These are phyloP conservation scores for Eutypa lata DNA, from an alignment of 2,329 filamentous ascomycete species.

Conservation along the genomic window DNA sequence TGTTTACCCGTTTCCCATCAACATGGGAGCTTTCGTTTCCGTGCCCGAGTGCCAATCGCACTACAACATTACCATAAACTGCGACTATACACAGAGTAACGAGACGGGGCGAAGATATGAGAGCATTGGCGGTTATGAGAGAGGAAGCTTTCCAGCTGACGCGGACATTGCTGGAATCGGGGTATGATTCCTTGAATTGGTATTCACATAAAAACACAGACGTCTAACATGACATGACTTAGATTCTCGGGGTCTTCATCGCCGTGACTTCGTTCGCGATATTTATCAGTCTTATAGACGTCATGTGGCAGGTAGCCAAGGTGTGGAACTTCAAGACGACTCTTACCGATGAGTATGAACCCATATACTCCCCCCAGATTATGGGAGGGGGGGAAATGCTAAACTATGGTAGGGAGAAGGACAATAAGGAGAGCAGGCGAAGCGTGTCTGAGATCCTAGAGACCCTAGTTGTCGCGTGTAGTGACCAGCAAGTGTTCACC, in stretches of 20 bases:
- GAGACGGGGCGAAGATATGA: conserved; percentile 3
- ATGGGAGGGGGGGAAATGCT: neutral
- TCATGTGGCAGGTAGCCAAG: conserved; percentile 12
- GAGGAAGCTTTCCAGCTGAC: conserved; percentile 17
- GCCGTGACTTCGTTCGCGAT: conserved; percentile 20
- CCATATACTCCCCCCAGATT: too few species aligned
- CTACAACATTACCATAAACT: conserved; percentile 16
- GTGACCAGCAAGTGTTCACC: conserved; percentile 36
- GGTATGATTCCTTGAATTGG: conserved; percentile 9
- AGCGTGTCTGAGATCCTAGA: conserved; percentile 29
- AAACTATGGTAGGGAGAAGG: conserved; percentile 4
- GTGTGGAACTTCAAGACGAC: conserved; percentile 4
- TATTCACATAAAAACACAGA: neutral
- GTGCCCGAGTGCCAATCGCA: conserved; percentile 11
- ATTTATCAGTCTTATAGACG: conserved; percentile 8
- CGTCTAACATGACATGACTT: neutral
- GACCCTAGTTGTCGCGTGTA: conserved; percentile 29
- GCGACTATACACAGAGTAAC: conserved; percentile 2
- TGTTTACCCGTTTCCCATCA: neutral
- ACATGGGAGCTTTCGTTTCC: conserved; percentile 20
- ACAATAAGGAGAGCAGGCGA: neutral
- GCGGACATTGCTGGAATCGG: conserved; percentile 23
- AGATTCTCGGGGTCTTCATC: conserved; percentile 22
- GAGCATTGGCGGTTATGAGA: conserved; percentile 30
- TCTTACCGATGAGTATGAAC: conserved; percentile 8